Evolutionary conservation across 441 rosid genomes (phyloP), one percentile per base, ranked within the genome.

Genomic region (Erodium texanum): DNA sequence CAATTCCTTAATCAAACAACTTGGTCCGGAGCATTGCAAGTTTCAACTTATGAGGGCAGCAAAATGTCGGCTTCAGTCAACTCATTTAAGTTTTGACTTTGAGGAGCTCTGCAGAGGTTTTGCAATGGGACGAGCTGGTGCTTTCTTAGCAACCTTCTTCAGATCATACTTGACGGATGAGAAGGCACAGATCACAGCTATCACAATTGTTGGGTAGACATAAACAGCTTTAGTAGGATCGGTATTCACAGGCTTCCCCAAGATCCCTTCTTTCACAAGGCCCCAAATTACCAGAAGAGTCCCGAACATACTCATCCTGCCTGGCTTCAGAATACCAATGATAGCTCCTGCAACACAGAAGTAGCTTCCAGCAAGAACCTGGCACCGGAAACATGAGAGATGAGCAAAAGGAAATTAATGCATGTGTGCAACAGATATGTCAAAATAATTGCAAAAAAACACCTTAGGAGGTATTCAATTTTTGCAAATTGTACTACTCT

Each of bases 311-410:
- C 95, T 82, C 99, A 93, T 93, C 76, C 99, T 93, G 24, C 97
- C 97, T 0, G 92, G 96, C 77, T 87, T 93, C 24, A 89, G 75
- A 74, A 89, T 62, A 48, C 99, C 95, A 14, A 89, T 85, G 32
- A 93, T 79, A n/a, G 97, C 92, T 69, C 99, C 99, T 48, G 99
- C 95, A 71, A 93, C 97, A 67, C 86, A 81, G 75, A 91, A 93
- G 79, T 93, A 91, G 78, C 99, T 93, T 80, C 99, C 95, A 0
- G 96, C 97, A 62, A 93, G 96, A 78, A 93, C 95, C 99, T 93
- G 88, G 67, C 18, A 67, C 56, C 75, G 75, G 23, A 75, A 8
- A 72, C 63, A 61, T 62, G 12, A 70, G 68, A 64, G 3, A 24
- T 64, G 12, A 20, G 59, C 18, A 2, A 19, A 23, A 20, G 22